These are phyloP conservation scores for Candida oleophila DNA, from an alignment of 805 yeast species.

Conservation along the genomic window DNA sequence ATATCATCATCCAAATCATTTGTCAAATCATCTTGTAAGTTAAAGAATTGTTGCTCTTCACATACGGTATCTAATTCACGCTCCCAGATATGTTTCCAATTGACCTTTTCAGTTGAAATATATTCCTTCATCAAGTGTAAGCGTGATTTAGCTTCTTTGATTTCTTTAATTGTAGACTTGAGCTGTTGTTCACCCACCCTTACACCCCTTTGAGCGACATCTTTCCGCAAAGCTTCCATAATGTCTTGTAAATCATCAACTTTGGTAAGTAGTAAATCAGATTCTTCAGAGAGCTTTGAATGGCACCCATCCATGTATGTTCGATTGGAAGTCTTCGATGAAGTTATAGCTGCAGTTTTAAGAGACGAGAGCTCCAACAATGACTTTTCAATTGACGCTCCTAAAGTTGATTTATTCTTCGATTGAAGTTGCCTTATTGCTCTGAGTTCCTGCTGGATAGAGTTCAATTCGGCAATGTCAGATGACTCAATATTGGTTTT, in stretches of 20 bases:
- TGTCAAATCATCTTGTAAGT: constrained; percentile 83
- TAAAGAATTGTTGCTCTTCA: constrained; percentile 91
- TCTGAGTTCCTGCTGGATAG: constrained; percentile 40
- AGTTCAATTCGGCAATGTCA: neutral
- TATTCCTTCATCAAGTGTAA: constrained; percentile 57
- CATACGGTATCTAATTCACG: constrained; percentile 84
- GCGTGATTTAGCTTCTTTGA: constrained; percentile 53
- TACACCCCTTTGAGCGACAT: constrained; percentile 89
- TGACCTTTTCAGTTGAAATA: constrained; percentile 69
- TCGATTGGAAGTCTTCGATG: constrained; percentile 43
- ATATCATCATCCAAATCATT: constrained; percentile 80
- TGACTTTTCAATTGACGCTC: neutral
- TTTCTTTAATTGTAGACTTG: constrained; percentile 61
- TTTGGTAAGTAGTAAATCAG: constrained; percentile 69
- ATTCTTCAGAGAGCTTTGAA: constrained; percentile 66
- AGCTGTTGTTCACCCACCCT: constrained; percentile 76
- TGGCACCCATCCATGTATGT: constrained; percentile 78
- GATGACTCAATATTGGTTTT: neutral
- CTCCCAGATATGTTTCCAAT: constrained; percentile 93
- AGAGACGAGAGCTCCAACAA: neutral
- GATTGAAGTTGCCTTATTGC: constrained; percentile 53
- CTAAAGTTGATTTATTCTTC: constrained; percentile 18
- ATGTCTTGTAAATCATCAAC: constrained; percentile 92
- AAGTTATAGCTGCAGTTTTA: neutral
- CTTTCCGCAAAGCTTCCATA: constrained; percentile 84